Evolutionary conservation across 768 basidiomycete species (phyloP), one percentile per base, ranked within the genome.

Genomic region (Tricholoma bakamatsutake): DNA sequence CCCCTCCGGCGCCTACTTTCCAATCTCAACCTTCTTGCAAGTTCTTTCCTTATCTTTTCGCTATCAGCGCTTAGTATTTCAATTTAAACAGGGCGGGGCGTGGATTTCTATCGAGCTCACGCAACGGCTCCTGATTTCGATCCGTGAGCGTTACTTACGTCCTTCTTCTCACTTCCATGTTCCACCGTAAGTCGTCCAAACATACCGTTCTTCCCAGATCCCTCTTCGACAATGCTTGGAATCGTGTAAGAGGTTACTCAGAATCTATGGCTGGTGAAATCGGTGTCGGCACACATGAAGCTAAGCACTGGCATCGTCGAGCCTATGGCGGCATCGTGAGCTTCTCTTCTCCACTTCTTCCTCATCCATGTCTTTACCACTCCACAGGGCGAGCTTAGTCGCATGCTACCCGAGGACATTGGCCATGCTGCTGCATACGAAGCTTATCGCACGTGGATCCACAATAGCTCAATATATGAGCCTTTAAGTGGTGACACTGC

Each of bases 401-500:
- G 70, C 42, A 72, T 88, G 69, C 67, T 73, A 5, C 83, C 87
- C 0, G 62, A 69, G 15, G 85, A 89, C 55, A 77, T 91, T 15
- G 89, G 89, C 0, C 80, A 85, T 60, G 89, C 88, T 4, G 88
- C 88, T 9, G 88, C 85, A 2, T 90, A 88, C 64, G 87, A 90
- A 67, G 87, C 87, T 0, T 84, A 85, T 66, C 77, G 87, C 13
- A 78, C 78, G 27, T 85, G 84, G 82, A 80, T 81, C 50, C 76
- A 82, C 61, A 80, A 83, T 60, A 78, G 67, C 39, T 73, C 69
- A 5, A 73, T 85, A 43, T 81, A 83, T 55, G 78, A 81, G 49
- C 80, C 82, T 13, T 61, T 87, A 4, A 76, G 76, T 52, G 80
- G 76, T 8, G 82, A 87, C 61, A 66, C 71, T 46, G 85, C 83